Percentiles rank a stretch among this genome's conserved stretches.
These are phyloP conservation scores for Apium graveolens DNA, from an alignment of 129 eudicot genomes.

Conservation along the genomic window DNA sequence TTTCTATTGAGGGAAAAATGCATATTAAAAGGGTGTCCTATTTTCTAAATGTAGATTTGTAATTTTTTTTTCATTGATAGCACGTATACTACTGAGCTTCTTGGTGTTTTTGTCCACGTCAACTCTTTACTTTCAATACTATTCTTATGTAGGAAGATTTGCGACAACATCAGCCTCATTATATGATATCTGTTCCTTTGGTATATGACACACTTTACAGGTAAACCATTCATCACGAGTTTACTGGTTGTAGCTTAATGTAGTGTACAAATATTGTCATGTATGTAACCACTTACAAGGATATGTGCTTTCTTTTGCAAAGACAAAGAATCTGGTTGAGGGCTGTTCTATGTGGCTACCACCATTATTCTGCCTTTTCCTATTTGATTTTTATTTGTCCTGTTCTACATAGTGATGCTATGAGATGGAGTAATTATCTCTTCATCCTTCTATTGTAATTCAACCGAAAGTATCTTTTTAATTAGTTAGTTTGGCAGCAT, in stretches of 20 bases:
- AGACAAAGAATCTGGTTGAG: background rate
- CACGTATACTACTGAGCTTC: background rate
- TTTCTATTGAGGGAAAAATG: background rate
- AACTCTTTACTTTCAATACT: conserved; percentile 13
- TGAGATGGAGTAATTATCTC: background rate
- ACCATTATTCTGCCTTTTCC: background rate
- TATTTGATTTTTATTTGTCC: background rate
- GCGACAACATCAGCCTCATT: conserved; percentile 71
- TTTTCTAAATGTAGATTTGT: background rate
- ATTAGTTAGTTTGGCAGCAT: background rate
- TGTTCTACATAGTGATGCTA: background rate
- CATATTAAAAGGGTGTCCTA: background rate
- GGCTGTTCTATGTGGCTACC: background rate
- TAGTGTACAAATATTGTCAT: background rate
- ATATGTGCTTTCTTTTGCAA: background rate
- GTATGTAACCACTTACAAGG: background rate
- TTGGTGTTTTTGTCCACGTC: background rate
- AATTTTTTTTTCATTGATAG: background rate
- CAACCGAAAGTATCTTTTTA: background rate
- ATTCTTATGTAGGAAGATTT: conserved; percentile 73
- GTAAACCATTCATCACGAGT: conserved; percentile 29
- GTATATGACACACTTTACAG: conserved; percentile 87
- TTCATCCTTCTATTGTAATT: background rate
- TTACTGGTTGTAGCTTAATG: background rate
- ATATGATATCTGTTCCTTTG: conserved; percentile 84